These are phyloP conservation scores for Bassia scoparia DNA, from an alignment of 148 eudicot species.

Conservation along the genomic window DNA sequence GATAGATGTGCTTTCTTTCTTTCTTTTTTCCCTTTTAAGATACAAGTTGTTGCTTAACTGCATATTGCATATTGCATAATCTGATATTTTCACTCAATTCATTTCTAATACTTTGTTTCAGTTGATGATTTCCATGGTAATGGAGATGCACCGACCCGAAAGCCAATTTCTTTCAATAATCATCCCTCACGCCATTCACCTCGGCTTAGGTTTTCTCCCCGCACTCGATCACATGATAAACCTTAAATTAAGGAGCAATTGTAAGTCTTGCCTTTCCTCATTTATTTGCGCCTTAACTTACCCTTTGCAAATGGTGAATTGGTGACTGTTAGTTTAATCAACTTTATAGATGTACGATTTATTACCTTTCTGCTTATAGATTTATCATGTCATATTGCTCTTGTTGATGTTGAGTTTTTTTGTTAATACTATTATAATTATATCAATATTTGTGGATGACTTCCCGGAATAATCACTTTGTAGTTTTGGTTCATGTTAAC, in stretches of 20 bases:
- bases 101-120: no score
- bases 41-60: background rate
- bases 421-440: no score
- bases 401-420: no score
- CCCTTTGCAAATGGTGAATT: background rate
- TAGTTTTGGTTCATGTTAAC: no score
- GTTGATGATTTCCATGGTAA: background rate
- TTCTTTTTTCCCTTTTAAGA: background rate
- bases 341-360: background rate
- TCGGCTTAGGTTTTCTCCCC: constrained; percentile 10
- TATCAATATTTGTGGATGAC: no score
- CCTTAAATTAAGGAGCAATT: constrained; percentile 2
- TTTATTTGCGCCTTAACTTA: background rate
- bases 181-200: constrained; percentile 16
- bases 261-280: constrained; percentile 6
- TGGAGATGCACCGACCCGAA: constrained; percentile 9
- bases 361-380: background rate
- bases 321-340: background rate
- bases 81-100: background rate
- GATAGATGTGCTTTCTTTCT: no score
- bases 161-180: constrained; percentile 12
- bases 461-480: no score
- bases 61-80: background rate
- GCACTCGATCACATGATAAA: background rate
- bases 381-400: background rate